Base-by-base conservation (phyloP, 2,329 filamentous ascomycete species). In the Fusarium napiforme region DNA sequence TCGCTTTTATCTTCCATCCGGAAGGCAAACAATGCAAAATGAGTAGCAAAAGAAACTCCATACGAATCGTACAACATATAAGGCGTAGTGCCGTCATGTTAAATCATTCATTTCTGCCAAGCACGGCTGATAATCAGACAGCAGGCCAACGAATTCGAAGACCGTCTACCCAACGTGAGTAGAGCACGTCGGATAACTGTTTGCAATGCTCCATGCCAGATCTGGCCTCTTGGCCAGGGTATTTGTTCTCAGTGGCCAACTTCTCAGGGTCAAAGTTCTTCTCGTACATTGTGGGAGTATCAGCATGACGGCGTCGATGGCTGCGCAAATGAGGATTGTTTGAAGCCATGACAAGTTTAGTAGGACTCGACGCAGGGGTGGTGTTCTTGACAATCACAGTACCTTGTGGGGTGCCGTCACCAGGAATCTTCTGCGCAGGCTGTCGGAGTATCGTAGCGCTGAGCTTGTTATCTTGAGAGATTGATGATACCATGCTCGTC, bases 201-300 rank as follows among this genome's bases (percentile, higher is more conserved):
- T 94, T 94, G 74, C 93, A 93, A 82, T 98, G 96, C 82, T 98
- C 95, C 93, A 98, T 96, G 5, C 95, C 96, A 3, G 91, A 88
- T 52, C 83, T 83, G 4, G 87, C 79, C 59, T 87, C 84, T 43
- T 87, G 85, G 4, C 88, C 88, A 4, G 88, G 89, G 60, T 88
- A 89, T 75, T 86, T 88, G 21, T 85, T 82, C 74, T 88, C 85
- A 15, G 89, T 73, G 5, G 83, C 81, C 30, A 84, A 79, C 76
- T 84, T 88, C 61, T 88, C 88, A 56, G 78, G 81, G 53, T 88
- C 85, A 37, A 82, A 80, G 50, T 85, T 82, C 76, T 83, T 85
- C 67, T 88, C 84, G 43, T 81, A 82, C n/a, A 80, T 77, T 60
- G 81, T 81, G 28, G 80, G 80, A 39, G 80, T 79, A 30, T 84